Conservation (phyloP, 306 rosid species). For the Gleditsia sinensis region DNA sequence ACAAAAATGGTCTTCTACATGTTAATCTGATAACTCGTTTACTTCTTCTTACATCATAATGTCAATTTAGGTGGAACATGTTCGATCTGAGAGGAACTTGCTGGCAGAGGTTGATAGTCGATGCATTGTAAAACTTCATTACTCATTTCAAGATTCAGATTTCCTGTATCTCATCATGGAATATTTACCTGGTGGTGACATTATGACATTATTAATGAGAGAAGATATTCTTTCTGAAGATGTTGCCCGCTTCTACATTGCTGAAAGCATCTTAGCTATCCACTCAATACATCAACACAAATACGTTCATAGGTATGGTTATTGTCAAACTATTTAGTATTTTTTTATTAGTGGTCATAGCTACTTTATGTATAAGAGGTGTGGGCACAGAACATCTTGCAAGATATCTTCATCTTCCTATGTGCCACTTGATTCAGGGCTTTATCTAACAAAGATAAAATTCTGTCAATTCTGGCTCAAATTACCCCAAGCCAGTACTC, state of each 20-base stretch:
- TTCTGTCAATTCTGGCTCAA: constrained; percentile 1
- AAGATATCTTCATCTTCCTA: neutral
- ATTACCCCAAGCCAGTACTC: neutral
- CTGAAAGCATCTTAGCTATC: constrained; percentile 96
- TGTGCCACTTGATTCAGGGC: constrained; percentile 7
- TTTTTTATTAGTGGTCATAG: constrained; percentile 12
- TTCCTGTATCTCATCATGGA: constrained; percentile 98
- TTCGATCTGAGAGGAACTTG: constrained; percentile 98
- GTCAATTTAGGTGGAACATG: constrained; percentile 88
- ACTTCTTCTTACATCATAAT: constrained; percentile 18
- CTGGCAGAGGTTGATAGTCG: constrained; percentile 99
- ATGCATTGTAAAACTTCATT: constrained; percentile 92
- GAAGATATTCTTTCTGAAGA: constrained; percentile 94
- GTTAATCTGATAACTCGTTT: constrained; percentile 19
- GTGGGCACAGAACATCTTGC: constrained; percentile 29
- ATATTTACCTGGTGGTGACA: constrained; percentile 99
- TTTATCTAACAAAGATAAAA: constrained; percentile 16
- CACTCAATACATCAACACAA: constrained; percentile 96
- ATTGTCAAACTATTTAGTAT: constrained; percentile 18
- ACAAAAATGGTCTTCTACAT: neutral
- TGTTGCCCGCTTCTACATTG: constrained; percentile 92
- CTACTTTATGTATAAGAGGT: constrained; percentile 27
- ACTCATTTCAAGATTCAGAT: constrained; percentile 97
- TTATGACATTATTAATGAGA: constrained; percentile 97
- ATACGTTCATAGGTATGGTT: constrained; percentile 84